A percentile compares a stretch with the other conserved stretches of the same genome.
Conservation (phyloP, 2,329 filamentous ascomycete genomes). For the Pseudogymnoascus sp. region DNA sequence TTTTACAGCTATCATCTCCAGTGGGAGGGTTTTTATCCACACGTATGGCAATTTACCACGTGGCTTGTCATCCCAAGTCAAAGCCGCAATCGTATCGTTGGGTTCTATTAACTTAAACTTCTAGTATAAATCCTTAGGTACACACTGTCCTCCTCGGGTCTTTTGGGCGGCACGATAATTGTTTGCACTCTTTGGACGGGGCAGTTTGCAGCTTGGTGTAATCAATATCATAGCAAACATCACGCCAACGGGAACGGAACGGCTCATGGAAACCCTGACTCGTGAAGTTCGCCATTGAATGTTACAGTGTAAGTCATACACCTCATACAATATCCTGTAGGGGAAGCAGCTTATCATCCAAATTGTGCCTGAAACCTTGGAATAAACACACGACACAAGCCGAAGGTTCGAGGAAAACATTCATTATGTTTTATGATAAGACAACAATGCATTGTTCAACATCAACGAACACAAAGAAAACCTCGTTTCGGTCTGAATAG, state of each 20-base stretch:
- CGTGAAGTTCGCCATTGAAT: neutral
- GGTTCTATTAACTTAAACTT: neutral
- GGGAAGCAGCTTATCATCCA: neutral
- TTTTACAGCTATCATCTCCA: neutral
- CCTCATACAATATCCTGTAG: neutral
- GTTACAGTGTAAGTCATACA: neutral
- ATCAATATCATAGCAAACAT: neutral
- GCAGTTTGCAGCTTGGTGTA: neutral
- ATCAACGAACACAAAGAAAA: neutral
- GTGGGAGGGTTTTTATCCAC: too few species aligned
- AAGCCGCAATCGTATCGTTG: neutral
- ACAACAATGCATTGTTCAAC: neutral
- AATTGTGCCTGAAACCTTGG: neutral
- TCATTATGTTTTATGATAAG: neutral
- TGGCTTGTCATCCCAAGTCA: neutral
- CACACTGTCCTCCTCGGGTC: neutral
- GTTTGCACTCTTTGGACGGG: neutral
- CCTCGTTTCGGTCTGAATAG: neutral
- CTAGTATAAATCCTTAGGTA: neutral
- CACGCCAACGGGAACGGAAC: neutral
- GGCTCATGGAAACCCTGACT: neutral
- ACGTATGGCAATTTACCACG: neutral
- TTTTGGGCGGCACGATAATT: neutral
- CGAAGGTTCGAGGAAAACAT: neutral
- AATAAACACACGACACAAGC: neutral